Evolutionary conservation across 140 eudicot genomes (phyloP), one percentile per base, ranked within the genome.

Genomic region (Ambrosia hybrid): DNA sequence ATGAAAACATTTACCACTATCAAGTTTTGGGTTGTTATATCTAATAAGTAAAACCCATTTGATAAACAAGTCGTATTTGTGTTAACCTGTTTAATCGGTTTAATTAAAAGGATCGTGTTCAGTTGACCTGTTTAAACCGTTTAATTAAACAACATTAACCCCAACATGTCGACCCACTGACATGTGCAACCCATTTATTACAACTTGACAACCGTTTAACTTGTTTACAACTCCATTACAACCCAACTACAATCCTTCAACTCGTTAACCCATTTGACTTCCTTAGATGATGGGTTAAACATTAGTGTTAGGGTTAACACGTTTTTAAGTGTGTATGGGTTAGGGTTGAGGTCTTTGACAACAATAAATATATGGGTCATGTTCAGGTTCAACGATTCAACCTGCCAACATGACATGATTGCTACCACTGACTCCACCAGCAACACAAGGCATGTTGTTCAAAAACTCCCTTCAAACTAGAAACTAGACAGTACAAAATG

Each of bases 311-410:
- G 17, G 21, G 57, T 52, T n/a, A 1, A n/a, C 57, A 52, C 9
- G 8, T 13, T 52, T 52, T 52, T n/a, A 52, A 52, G 57, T n/a
- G 57, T 52, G 21, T 4, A 7, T 15, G 3, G 21, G 26, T 52
- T n/a, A 52, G 57, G 57, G 57, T 52, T 52, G 57, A n/a, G n/a
- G 26, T 52, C 57, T 52, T 52, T 52, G 6, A n/a, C 17, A n/a
- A 13, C 2, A 52, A 52, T 4, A 13, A 52, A 52, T n/a, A 52
- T n/a, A 52, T 51, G 56, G 21, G 26, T 6, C 6, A 8, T 52
- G 57, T 52, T 52, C 21, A 0, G 21, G 57, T 52, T 52, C 26
- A 52, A 52, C 8, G 17, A 52, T 39, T 63, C 3, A 64, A 30
- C 34, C 34, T 30, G 34, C 34, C 34, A 30, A 30, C 34, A 30